Percentiles rank a stretch among this genome's conserved stretches.
Evolutionary conservation across 805 yeast species (phyloP).

Genomic region (Suhomyces xylopsoci): DNA sequence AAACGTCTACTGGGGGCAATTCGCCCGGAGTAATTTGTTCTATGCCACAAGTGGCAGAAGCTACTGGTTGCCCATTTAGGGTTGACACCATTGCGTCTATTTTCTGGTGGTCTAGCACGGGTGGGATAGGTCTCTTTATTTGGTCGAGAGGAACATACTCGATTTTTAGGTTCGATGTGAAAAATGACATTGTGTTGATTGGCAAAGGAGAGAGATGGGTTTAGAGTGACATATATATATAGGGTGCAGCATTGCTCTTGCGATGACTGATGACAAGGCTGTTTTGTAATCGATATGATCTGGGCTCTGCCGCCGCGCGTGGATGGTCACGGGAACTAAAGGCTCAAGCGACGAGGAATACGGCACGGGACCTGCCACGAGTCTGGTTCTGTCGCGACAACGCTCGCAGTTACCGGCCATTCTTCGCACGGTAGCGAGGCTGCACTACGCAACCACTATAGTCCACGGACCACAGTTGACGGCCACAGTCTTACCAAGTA

Average conservation of each 20-base stretch:
- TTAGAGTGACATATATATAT: neutral
- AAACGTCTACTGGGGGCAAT: constrained; percentile 79
- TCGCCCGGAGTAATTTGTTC: constrained; percentile 56
- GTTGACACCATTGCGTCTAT: constrained; percentile 79
- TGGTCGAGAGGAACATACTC: constrained; percentile 62
- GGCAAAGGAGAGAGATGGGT: neutral
- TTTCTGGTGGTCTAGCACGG: constrained; percentile 71
- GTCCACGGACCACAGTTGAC: neutral
- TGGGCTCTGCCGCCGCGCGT: neutral
- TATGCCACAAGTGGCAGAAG: constrained; percentile 56
- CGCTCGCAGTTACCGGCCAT: neutral
- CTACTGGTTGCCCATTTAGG: constrained; percentile 59
- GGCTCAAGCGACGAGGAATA: no score
- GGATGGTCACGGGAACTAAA: neutral
- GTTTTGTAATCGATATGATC: neutral
- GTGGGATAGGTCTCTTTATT: constrained; percentile 80
- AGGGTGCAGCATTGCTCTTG: neutral
- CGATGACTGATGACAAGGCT: neutral
- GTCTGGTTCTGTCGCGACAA: neutral
- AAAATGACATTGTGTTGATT: constrained; percentile 56
- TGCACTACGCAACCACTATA: neutral
- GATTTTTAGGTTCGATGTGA: constrained; percentile 54
- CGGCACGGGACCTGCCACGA: neutral
- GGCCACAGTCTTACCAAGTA: neutral
- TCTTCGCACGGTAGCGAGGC: neutral